Evolutionary conservation across 257 asterid species (phyloP), one percentile per base, ranked within the genome.

Genomic region (Linaria vulgaris): DNA sequence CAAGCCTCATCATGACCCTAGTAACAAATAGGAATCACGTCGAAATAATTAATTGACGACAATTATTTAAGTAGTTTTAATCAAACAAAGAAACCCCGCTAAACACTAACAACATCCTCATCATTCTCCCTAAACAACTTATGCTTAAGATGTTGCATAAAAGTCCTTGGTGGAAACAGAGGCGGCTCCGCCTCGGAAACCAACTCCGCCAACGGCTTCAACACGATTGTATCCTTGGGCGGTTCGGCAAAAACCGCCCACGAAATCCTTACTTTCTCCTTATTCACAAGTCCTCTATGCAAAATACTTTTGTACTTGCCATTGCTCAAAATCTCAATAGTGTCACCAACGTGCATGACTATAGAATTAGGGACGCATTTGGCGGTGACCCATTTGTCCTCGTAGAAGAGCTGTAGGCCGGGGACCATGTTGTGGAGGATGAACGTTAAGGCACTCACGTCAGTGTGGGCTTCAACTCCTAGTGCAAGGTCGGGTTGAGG

Each of bases 371-470:
- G 94, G n/a, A 92, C 94, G 20, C 98, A 89, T 73, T 85, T 86
- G 0, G 97, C 96, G 0, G 96, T 92, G 61, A 92, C 77, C 98
- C 98, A 92, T 19, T 83, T 76, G 54, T 68, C 96, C 70, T 79
- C 61, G 61, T 83, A 83, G 74, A 85, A 85, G 68, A 92, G 76
- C 59, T 89, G 97, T 16, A 92, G 79, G 43, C 98, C 97, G 0
- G 98, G 98, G 0, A 92, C 96, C 96, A 86, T 88, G 78, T 89
- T 92, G 80, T 92, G 98, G 82, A 92, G 87, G 72, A 89, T 83
- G 86, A 92, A 92, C 19, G 98, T 87, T 59, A 89, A 96, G 62
- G 96, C 95, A 37, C 88, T 77, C 4, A 89, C 68, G 62, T 92
- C 98, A 0, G 97, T 92, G 87, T 89, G 97, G 9, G 97, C 96